Percentiles rank a stretch among this genome's conserved stretches.
These are phyloP conservation scores for Nephelium lappaceum DNA, from an alignment of 345 rosid genomes.

Conservation along the genomic window DNA sequence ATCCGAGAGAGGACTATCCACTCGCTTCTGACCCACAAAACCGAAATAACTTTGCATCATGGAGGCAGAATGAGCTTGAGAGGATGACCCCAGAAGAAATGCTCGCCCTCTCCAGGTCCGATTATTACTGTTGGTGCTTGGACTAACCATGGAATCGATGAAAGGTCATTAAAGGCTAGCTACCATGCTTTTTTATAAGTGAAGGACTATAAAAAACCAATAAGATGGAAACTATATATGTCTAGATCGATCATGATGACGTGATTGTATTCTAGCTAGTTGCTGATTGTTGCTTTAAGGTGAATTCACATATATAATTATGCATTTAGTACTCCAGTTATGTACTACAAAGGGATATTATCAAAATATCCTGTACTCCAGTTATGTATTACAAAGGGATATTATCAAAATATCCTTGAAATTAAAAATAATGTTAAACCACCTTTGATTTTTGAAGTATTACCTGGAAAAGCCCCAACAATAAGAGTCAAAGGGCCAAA, in stretches of 20 bases:
- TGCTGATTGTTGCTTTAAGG: neutral
- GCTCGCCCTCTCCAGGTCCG: constrained; percentile 73
- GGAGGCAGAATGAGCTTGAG: constrained; percentile 89
- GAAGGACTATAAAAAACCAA: neutral
- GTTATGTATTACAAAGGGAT: neutral
- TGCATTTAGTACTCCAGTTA: neutral
- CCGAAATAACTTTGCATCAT: constrained; percentile 63
- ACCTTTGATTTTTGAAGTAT: too few species aligned
- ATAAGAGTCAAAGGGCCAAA: too few species aligned
- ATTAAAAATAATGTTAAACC: too few species aligned
- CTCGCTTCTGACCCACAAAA: constrained; percentile 76
- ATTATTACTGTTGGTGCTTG: constrained; percentile 92
- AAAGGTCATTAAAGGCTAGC: neutral
- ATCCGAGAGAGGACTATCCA: constrained; percentile 59
- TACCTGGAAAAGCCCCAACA: too few species aligned
- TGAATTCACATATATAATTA: too few species aligned
- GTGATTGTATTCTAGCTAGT: neutral
- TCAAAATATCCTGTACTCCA: neutral
- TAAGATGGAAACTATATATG: neutral
- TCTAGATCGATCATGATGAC: too few species aligned
- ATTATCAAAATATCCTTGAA: too few species aligned
- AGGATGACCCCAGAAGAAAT: constrained; percentile 77
- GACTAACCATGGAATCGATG: constrained; percentile 31
- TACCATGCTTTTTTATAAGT: too few species aligned
- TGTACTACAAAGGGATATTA: neutral